A percentile compares a stretch with the other conserved stretches of the same genome.
Evolutionary conservation across 257 asterid species (phyloP).

Genomic region (Cynanchum wilfordii): DNA sequence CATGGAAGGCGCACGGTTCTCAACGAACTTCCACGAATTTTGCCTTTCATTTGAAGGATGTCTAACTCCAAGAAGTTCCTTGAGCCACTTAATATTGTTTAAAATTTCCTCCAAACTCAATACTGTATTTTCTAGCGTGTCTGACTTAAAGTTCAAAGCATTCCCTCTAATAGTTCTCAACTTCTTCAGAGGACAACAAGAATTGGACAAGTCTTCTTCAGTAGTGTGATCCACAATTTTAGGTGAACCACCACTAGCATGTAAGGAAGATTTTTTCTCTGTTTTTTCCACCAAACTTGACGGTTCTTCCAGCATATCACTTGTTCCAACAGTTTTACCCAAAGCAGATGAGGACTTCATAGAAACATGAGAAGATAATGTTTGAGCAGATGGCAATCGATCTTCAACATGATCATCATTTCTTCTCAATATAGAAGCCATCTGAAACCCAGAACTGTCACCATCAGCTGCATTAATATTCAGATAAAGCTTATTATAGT

Average conservation of each 20-base stretch:
- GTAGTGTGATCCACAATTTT: neutral
- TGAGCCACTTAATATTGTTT: conserved; percentile 30
- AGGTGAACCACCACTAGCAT: conserved; percentile 9
- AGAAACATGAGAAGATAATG: neutral
- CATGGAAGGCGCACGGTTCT: conserved; percentile 18
- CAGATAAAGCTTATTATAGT: neutral
- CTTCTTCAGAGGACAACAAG: conserved; percentile 3
- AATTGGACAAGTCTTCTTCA: conserved; percentile 3
- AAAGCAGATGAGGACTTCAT: neutral
- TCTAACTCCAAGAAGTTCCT: conserved; percentile 13
- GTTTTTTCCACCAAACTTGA: neutral
- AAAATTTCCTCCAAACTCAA: conserved; percentile 27
- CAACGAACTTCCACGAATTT: conserved; percentile 27
- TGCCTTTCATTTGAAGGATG: conserved; percentile 9
- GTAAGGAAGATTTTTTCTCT: conserved; percentile 6
- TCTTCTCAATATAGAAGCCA: neutral
- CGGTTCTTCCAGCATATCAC: conserved; percentile 2
- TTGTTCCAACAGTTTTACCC: neutral
- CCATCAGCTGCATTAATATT: conserved; percentile 14
- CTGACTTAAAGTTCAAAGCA: conserved; percentile 10
- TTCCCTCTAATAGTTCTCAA: conserved; percentile 12
- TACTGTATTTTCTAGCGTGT: conserved; percentile 26
- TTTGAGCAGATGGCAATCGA: neutral
- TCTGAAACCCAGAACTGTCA: neutral
- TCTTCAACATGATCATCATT: neutral